These are phyloP conservation scores for Metschnikowia sp. DNA, from an alignment of 805 yeast genomes.

Conservation along the genomic window DNA sequence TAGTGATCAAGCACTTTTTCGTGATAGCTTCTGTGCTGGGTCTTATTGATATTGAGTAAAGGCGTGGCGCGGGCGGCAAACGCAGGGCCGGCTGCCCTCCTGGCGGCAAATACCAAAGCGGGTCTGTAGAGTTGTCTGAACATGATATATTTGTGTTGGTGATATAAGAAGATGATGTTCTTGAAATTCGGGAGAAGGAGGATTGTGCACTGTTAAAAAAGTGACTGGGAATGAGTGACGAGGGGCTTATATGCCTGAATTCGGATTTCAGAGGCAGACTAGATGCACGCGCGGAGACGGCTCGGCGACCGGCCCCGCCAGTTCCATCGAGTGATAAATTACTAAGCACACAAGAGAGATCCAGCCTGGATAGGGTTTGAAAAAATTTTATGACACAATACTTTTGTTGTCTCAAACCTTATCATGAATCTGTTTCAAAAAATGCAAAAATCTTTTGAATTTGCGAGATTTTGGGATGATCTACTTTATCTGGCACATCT, in stretches of 20 bases:
- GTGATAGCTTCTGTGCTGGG: conserved; percentile 54
- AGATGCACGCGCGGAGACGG: too few species aligned
- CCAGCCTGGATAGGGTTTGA: too few species aligned
- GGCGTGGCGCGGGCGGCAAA: conserved; percentile 10
- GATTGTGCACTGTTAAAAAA: background rate
- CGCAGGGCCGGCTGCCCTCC: conserved; percentile 7
- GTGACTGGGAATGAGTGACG: conserved; percentile 4
- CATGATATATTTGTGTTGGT: conserved; percentile 6
- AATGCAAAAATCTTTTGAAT: too few species aligned
- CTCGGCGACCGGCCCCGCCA: too few species aligned
- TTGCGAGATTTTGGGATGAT: too few species aligned
- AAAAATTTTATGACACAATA: too few species aligned
- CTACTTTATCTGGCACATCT: too few species aligned
- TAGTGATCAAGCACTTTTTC: conserved; percentile 95
- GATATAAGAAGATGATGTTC: background rate
- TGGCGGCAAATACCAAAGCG: conserved; percentile 8
- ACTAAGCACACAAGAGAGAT: too few species aligned
- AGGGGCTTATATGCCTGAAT: background rate
- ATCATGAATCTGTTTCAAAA: too few species aligned
- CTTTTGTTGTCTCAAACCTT: too few species aligned
- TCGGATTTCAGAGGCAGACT: too few species aligned
- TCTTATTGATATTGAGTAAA: background rate
- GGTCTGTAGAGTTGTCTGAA: conserved; percentile 18
- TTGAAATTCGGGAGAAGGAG: background rate
- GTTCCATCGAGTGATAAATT: too few species aligned